phyloP scores from a whole-genome alignment of 306 rosid species.

The Pyrus bretschneideri region DNA sequence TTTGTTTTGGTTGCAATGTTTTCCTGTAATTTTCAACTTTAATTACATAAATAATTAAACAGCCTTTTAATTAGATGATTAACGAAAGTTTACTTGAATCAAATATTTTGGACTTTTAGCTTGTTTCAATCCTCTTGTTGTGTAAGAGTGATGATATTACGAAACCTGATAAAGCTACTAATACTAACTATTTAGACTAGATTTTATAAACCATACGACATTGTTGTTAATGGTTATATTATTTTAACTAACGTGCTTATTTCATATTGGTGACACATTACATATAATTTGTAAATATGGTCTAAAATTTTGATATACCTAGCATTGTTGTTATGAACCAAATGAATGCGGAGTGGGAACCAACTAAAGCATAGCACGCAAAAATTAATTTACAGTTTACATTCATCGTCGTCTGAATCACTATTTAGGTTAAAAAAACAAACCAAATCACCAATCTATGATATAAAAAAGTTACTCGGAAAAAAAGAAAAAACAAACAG shows the following conservation, averaged over 20 bases:
- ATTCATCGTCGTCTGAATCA: background rate
- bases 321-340: background rate
- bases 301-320: too few species aligned
- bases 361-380: background rate
- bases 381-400: background rate
- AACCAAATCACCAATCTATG: background rate
- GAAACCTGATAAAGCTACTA: too few species aligned
- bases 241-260: too few species aligned
- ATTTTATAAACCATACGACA: too few species aligned
- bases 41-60: background rate
- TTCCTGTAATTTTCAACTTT: background rate
- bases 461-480: background rate
- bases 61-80: constrained; percentile 9
- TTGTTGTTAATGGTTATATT: too few species aligned
- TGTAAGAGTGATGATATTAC: background rate
- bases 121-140: background rate
- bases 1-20: background rate
- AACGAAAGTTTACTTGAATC: background rate
- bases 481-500: background rate
- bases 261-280: too few species aligned
- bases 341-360: background rate
- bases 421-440: background rate
- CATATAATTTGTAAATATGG: too few species aligned
- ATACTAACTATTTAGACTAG: too few species aligned
- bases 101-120: background rate